phyloP scores from a whole-genome alignment of 129 eudicot genomes.

The Flaveria ramosissima region DNA sequence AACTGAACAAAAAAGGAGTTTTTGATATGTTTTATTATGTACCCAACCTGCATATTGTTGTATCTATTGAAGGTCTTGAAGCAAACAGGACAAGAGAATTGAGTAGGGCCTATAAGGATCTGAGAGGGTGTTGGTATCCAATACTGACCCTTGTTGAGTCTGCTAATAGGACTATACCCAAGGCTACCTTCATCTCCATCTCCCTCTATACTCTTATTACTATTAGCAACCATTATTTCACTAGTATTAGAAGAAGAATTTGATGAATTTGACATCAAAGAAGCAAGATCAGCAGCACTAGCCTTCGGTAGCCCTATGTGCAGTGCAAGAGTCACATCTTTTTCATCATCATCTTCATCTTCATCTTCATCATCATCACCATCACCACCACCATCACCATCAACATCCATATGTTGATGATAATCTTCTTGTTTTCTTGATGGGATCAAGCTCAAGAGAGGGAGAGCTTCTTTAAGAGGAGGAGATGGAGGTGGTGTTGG shows the following conservation, averaged over 20 bases:
- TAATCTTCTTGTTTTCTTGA: conserved; percentile 37
- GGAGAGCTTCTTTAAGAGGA: conserved; percentile 84
- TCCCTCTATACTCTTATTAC: conserved; percentile 20
- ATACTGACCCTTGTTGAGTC: conserved; percentile 81
- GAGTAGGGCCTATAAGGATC: conserved; percentile 95
- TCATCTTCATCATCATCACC: conserved; percentile 17
- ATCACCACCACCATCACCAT: conserved; percentile 14
- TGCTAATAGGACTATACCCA: conserved; percentile 49
- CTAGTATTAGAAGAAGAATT: conserved; percentile 39
- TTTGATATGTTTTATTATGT: neutral
- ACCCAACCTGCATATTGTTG: conserved; percentile 90
- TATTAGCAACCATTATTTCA: conserved; percentile 26
- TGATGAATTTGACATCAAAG: conserved; percentile 36
- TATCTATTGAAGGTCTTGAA: conserved; percentile 94
- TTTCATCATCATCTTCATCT: conserved; percentile 38
- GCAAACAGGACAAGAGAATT: conserved; percentile 95
- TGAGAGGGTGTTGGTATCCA: conserved; percentile 98
- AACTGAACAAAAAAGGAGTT: neutral
- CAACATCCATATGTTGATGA: conserved; percentile 42
- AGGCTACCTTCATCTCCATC: conserved; percentile 43
- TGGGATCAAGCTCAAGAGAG: conserved; percentile 66
- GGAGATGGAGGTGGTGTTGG: conserved; percentile 78
- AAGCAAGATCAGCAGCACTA: conserved; percentile 80
- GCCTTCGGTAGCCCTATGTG: conserved; percentile 93
- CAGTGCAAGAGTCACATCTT: conserved; percentile 68